Evolutionary conservation across 768 basidiomycete species (phyloP).

Genomic region (Leccinum truebloodii): DNA sequence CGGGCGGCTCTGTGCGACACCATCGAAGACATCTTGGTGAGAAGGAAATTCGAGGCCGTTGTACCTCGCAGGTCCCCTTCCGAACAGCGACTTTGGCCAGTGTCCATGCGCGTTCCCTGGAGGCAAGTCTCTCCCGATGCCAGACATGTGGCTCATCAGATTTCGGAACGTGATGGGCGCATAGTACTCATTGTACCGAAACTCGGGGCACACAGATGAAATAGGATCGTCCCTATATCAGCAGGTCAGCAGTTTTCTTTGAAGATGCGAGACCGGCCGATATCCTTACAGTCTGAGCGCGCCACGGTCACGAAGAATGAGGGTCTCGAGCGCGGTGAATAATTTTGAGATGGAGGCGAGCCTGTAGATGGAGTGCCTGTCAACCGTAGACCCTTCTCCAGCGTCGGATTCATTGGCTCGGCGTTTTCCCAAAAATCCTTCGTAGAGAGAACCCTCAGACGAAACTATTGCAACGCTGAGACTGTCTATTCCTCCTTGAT

Average conservation of each 20-base stretch:
- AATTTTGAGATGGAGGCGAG: conserved; percentile 55
- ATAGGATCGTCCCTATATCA: conserved; percentile 50
- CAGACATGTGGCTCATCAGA: conserved; percentile 43
- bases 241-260: not conserved
- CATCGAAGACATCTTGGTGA: conserved; percentile 35
- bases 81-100: conserved; percentile 43
- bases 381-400: conserved; percentile 25
- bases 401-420: conserved; percentile 45
- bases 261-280: not conserved
- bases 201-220: conserved; percentile 28
- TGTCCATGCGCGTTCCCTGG: conserved; percentile 29
- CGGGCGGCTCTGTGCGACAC: conserved; percentile 40
- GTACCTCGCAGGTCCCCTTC: conserved; percentile 29
- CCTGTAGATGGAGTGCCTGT: conserved; percentile 51
- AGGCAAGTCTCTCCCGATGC: conserved; percentile 37
- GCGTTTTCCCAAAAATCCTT: conserved; percentile 43
- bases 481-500: conserved; percentile 45
- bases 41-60: conserved; percentile 36
- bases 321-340: conserved; percentile 48
- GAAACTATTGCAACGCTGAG: conserved; percentile 51
- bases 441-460: conserved; percentile 45
- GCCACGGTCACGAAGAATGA: conserved; percentile 50
- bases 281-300: conserved; percentile 37
- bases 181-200: conserved; percentile 22
- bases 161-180: conserved; percentile 41